Base-by-base conservation (phyloP, 1,139 yeast genomes). In the Taphrina populina region DNA sequence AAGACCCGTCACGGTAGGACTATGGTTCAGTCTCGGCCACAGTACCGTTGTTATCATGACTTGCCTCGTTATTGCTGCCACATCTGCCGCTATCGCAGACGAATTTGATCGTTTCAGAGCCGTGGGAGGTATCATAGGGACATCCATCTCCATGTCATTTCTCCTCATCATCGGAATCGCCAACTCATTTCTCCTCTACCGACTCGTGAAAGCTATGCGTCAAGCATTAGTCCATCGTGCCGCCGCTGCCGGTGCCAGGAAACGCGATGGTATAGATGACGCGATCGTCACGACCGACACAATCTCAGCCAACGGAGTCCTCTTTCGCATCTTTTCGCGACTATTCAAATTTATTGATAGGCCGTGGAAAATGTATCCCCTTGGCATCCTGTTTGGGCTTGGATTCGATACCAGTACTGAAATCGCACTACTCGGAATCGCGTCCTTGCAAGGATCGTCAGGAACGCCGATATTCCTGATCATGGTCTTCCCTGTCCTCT, bases 351-450 rank as follows among this genome's bases (percentile, higher is more conserved):
- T 56, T 34, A 36, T 56, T 23, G 59, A 56, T 39, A 36, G 54
- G 23, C 59, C 59, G 19, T 56, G 52, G 46, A 56, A 56, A 33
- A 56, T 56, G 49, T 56, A 56, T 27, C 49, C 54, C 3, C 58
- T 52, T 24, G 57, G 57, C 34, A 26, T 56, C 24, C 52, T 56
- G n/a, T 56, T 56, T 36, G 59, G 59, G 8, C 52, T 56, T 29
- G 59, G 59, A 30, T 56, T 56, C 36, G 59, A 56, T 33, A 56
- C 59, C 15, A 32, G 45, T 6, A 51, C 59, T 4, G 59, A 56
- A 24, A 40, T 56, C n/a, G 57, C 59, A 7, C 53, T 56, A 2
- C 44, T 56, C 24, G 59, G 59, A 1, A 52, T 56, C 33, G 59
- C 59, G 4, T 30, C 40, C 2, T 21, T 56, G 7, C 57, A 56